These are phyloP conservation scores for Dendrocalamus latiflorus DNA, from an alignment of 202 grass and related monocot species.

Conservation along the genomic window DNA sequence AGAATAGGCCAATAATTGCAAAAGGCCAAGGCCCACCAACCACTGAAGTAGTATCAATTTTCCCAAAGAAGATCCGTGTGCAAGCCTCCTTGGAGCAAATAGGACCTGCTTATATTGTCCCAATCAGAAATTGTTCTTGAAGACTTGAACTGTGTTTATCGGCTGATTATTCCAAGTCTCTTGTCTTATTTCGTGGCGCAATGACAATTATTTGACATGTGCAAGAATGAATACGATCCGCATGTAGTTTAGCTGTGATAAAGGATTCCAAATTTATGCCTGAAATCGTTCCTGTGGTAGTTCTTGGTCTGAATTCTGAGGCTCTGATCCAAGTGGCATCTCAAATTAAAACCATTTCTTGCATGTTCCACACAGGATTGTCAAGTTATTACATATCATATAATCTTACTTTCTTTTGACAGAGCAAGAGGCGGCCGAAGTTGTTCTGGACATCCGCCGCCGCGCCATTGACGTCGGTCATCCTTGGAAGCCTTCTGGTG, in stretches of 20 bases:
- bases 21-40: conserved; percentile 24
- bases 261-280: background rate
- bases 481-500: conserved; percentile 68
- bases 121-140: background rate
- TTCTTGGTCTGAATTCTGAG: background rate
- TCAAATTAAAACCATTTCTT: background rate
- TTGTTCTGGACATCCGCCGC: conserved; percentile 82
- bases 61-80: background rate
- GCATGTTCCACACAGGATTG: background rate
- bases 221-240: background rate
- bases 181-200: background rate
- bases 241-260: background rate
- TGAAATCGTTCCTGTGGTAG: background rate
- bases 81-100: background rate
- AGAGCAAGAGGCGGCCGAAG: conserved; percentile 69
- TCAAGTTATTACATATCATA: background rate
- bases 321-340: background rate
- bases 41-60: background rate
- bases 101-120: background rate
- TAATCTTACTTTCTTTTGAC: conserved; percentile 9
- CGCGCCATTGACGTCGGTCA: conserved; percentile 64
- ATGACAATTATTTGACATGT: background rate
- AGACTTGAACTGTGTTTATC: background rate
- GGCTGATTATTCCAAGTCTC: background rate
- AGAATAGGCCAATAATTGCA: conserved; percentile 28